Percentiles rank a stretch among this genome's conserved stretches.
phyloP scores from a whole-genome alignment of 1,139 yeast species.

The Sugiyamaella castrensis region DNA sequence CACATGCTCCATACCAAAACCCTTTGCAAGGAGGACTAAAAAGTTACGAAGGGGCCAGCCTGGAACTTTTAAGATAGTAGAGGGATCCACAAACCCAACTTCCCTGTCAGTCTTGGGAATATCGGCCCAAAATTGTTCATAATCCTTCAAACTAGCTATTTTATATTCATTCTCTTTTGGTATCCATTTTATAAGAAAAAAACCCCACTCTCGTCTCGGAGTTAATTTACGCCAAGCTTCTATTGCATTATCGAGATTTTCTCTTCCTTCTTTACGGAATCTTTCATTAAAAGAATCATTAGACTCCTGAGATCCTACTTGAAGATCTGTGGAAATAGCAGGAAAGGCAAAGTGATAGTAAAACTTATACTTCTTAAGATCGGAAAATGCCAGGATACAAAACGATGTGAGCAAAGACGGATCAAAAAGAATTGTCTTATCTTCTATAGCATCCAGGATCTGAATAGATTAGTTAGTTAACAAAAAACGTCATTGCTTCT shows the following conservation, averaged over 20 bases:
- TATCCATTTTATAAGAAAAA: slow-evolving; percentile 30
- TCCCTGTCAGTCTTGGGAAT: slow-evolving; percentile 18
- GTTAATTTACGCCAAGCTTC: slow-evolving; percentile 22
- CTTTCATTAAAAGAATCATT: slow-evolving; percentile 11
- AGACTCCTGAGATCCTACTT: slow-evolving; percentile 2
- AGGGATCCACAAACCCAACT: slow-evolving; percentile 62
- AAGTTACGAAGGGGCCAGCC: slow-evolving; percentile 68
- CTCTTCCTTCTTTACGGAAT: slow-evolving; percentile 2
- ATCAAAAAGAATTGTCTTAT: slow-evolving; percentile 37
- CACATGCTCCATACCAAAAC: slow-evolving; percentile 40
- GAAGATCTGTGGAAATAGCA: slow-evolving; percentile 39
- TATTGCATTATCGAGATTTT: slow-evolving; percentile 15
- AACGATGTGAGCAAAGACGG: slow-evolving; percentile 50
- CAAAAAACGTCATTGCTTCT: no score
- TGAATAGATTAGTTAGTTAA: background rate
- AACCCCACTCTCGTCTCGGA: slow-evolving; percentile 28
- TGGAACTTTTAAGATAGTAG: slow-evolving; percentile 47
- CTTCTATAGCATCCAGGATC: slow-evolving; percentile 33
- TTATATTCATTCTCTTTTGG: slow-evolving; percentile 26
- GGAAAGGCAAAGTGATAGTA: slow-evolving; percentile 92
- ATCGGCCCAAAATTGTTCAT: slow-evolving; percentile 23
- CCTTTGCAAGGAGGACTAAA: slow-evolving; percentile 51
- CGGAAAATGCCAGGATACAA: slow-evolving; percentile 70
- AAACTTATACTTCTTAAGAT: slow-evolving; percentile 81
- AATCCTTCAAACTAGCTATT: slow-evolving; percentile 26